These are phyloP conservation scores for Pseudocercospora fijiensis DNA, from an alignment of 2,329 filamentous ascomycete genomes.

Conservation along the genomic window DNA sequence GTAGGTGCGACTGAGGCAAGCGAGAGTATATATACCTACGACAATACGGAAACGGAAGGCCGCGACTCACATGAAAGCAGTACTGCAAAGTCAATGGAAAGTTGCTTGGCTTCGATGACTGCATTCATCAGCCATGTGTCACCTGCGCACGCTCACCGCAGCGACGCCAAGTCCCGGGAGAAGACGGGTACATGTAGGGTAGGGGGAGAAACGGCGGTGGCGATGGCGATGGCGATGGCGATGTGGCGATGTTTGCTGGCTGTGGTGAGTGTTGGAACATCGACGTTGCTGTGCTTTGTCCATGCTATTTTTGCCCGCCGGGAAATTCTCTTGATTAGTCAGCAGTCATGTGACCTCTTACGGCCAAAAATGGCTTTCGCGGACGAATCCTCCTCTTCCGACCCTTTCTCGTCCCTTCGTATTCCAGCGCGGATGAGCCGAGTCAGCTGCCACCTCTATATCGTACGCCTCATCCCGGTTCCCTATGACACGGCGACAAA, in stretches of 20 bases:
- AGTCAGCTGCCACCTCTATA: background rate
- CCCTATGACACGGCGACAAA: constrained; percentile 12
- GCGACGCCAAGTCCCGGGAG: background rate
- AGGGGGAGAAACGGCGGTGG: background rate
- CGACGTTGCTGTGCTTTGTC: background rate
- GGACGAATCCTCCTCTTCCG: constrained; percentile 10
- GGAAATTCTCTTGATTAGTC: background rate
- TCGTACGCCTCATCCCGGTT: constrained; percentile 3
- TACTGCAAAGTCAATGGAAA: background rate
- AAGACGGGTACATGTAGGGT: too few relatives aligned
- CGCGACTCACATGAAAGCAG: constrained; percentile 4
- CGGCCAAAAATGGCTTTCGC: background rate
- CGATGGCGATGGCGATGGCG: too few relatives aligned
- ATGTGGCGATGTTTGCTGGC: background rate
- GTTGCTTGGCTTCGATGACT: background rate
- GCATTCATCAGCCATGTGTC: constrained; percentile 8
- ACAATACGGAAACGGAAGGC: background rate
- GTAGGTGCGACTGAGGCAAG: constrained; percentile 14
- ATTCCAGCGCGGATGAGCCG: background rate
- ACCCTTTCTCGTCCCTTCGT: constrained; percentile 9
- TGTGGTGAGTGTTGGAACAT: background rate
- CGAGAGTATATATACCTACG: constrained; percentile 10
- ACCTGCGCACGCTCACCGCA: constrained; percentile 12
- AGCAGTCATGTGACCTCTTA: background rate
- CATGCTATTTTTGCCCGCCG: background rate